These are phyloP conservation scores for Hypoxylon intermedium DNA, from an alignment of 495 filamentous ascomycete genomes.

Conservation along the genomic window DNA sequence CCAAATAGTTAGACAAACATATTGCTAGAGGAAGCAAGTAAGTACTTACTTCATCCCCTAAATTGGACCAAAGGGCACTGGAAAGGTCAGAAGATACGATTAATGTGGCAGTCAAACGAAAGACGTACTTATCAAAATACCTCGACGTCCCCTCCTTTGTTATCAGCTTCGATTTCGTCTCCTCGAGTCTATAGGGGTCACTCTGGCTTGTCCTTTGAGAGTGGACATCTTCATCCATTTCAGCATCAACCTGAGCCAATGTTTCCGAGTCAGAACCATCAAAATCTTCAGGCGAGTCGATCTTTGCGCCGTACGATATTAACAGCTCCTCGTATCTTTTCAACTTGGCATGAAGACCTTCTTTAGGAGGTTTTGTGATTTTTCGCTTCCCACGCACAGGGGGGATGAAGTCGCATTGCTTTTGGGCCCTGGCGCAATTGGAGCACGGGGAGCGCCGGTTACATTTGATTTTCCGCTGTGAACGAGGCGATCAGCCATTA, in stretches of 20 bases:
- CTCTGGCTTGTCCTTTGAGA: not conserved
- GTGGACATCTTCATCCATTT: not conserved
- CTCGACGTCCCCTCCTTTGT: slow-evolving; percentile 27
- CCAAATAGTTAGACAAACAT: not conserved
- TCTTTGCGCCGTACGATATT: slow-evolving; percentile 27
- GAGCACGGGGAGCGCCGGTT: slow-evolving; percentile 56
- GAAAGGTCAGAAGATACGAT: not conserved
- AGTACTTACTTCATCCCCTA: slow-evolving; percentile 20
- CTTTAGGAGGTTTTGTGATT: slow-evolving; percentile 42
- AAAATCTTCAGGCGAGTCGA: slow-evolving; percentile 16
- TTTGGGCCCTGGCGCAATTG: slow-evolving; percentile 53
- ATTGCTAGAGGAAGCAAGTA: not conserved
- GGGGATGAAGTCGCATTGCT: slow-evolving; percentile 52
- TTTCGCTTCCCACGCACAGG: slow-evolving; percentile 54
- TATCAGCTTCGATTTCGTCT: slow-evolving; percentile 21
- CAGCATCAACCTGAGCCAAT: slow-evolving; percentile 9
- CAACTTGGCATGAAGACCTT: slow-evolving; percentile 44
- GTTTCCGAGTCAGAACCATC: slow-evolving; percentile 27
- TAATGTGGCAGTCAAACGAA: not conserved
- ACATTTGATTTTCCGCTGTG: slow-evolving; percentile 75
- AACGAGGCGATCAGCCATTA: too few relatives aligned
- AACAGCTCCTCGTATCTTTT: slow-evolving; percentile 41
- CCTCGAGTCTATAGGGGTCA: slow-evolving; percentile 6
- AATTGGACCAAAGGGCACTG: slow-evolving; percentile 21
- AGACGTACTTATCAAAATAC: slow-evolving; percentile 31